Percentiles rank a stretch among this genome's conserved stretches.
These are phyloP conservation scores for Beauveria rudraprayagi DNA, from an alignment of 2,329 filamentous ascomycete genomes.

Conservation along the genomic window DNA sequence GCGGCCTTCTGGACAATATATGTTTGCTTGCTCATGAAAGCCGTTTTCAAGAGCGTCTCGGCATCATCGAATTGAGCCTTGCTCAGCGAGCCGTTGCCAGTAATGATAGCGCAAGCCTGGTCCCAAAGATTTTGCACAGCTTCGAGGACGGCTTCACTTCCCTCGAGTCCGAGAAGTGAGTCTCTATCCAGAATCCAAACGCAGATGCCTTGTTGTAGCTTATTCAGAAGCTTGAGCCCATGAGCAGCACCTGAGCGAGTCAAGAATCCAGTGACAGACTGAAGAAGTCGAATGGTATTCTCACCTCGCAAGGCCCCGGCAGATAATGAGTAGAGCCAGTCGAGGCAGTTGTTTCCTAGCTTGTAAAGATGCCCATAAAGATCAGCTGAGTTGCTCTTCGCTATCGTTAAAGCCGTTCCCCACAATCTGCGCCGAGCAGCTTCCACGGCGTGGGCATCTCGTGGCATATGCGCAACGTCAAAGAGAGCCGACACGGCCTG, in stretches of 20 bases:
- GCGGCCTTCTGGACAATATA: slow-evolving; percentile 43
- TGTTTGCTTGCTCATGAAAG: slow-evolving; percentile 50
- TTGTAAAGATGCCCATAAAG: slow-evolving; percentile 61
- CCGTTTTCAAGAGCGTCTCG: slow-evolving; percentile 46
- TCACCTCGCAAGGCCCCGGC: slow-evolving; percentile 29
- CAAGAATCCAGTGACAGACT: slow-evolving; percentile 45
- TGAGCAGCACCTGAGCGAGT: slow-evolving; percentile 7
- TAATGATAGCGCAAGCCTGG: slow-evolving; percentile 34
- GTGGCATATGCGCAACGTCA: slow-evolving; percentile 43
- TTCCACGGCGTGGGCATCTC: slow-evolving; percentile 56
- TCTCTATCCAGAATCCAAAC: slow-evolving; percentile 56
- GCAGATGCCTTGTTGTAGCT: slow-evolving; percentile 53
- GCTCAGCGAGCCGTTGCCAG: slow-evolving; percentile 26
- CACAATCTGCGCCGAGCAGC: slow-evolving; percentile 58
- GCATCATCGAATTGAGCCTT: slow-evolving; percentile 43
- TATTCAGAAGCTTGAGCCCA: slow-evolving; percentile 40
- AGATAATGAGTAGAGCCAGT: slow-evolving; percentile 43
- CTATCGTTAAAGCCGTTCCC: slow-evolving; percentile 28
- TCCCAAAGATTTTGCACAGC: slow-evolving; percentile 43
- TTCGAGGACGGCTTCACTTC: slow-evolving; percentile 31
- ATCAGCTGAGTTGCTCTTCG: slow-evolving; percentile 43
- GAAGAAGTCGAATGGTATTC: slow-evolving; percentile 39
- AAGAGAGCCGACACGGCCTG: slow-evolving; percentile 35
- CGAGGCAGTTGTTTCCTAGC: slow-evolving; percentile 46
- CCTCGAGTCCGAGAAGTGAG: slow-evolving; percentile 32